A percentile compares a stretch with the other conserved stretches of the same genome.
phyloP scores from a whole-genome alignment of 345 rosid species.

The Microthlaspi erraticum region DNA sequence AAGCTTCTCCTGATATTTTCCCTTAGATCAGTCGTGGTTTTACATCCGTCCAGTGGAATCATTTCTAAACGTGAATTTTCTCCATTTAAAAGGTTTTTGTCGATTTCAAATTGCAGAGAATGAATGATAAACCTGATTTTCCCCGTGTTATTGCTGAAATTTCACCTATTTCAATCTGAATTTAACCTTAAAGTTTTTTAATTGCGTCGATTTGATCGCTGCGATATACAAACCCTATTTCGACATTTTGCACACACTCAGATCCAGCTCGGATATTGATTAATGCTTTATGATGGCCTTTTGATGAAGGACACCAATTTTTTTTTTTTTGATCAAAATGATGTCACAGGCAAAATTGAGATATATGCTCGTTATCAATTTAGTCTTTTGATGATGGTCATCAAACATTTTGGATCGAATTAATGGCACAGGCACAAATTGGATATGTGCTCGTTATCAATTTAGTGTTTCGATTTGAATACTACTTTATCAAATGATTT shows the following conservation, averaged over 20 bases:
- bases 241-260: not conserved
- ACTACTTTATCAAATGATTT: not conserved
- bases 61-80: not conserved
- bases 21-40: not conserved
- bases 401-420: not conserved
- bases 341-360: not conserved
- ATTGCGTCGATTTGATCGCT: not conserved
- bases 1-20: conserved; percentile 1
- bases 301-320: conserved; percentile 13
- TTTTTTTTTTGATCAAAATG: conserved; percentile 26
- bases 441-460: not conserved
- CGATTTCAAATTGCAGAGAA: not conserved
- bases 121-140: conserved; percentile 15
- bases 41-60: not conserved
- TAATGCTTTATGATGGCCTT: not conserved
- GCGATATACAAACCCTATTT: not conserved
- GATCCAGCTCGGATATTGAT: conserved; percentile 16
- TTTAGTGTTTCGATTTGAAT: conserved; percentile 4
- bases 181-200: not conserved
- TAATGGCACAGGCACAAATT: not conserved
- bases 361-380: not conserved
- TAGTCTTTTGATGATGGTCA: not conserved
- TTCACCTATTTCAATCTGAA: not conserved
- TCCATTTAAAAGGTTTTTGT: not conserved
- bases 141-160: not conserved